Conservation (phyloP, 2,329 filamentous ascomycete genomes). For the Xylariales sp. region DNA sequence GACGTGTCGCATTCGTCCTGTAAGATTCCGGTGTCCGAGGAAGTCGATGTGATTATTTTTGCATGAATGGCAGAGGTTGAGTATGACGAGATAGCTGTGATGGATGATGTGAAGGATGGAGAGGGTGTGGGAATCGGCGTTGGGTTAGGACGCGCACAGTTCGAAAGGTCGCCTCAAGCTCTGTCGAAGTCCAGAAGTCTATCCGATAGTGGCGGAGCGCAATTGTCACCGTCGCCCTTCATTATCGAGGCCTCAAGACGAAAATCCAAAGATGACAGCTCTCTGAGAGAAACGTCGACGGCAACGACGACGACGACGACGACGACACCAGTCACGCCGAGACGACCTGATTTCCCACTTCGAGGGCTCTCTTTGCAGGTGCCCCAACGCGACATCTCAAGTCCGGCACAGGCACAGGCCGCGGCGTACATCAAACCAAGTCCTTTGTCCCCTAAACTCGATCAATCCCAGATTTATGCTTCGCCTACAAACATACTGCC, state of each 20-base stretch:
- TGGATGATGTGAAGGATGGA: conserved; percentile 16
- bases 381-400: conserved; percentile 47
- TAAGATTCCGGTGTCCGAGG: no score
- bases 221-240: conserved; percentile 54
- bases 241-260: conserved; percentile 49
- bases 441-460: conserved; percentile 80
- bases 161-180: conserved; percentile 27
- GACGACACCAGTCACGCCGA: conserved; percentile 63
- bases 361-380: conserved; percentile 68
- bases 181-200: conserved; percentile 56
- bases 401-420: conserved; percentile 23
- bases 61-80: conserved; percentile 7
- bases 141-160: conserved; percentile 18
- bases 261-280: conserved; percentile 64
- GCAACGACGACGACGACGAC: conserved; percentile 27
- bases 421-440: conserved; percentile 47
- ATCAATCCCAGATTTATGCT: conserved; percentile 78
- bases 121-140: conserved; percentile 10
- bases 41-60: no score
- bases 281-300: conserved; percentile 36
- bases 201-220: conserved; percentile 58
- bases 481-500: conserved; percentile 86
- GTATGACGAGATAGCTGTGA: conserved; percentile 22
- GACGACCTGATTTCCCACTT: conserved; percentile 57
- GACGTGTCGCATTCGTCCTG: no score